phyloP scores from a whole-genome alignment of 2,329 filamentous ascomycete genomes.

The Ilyonectria robusta region DNA sequence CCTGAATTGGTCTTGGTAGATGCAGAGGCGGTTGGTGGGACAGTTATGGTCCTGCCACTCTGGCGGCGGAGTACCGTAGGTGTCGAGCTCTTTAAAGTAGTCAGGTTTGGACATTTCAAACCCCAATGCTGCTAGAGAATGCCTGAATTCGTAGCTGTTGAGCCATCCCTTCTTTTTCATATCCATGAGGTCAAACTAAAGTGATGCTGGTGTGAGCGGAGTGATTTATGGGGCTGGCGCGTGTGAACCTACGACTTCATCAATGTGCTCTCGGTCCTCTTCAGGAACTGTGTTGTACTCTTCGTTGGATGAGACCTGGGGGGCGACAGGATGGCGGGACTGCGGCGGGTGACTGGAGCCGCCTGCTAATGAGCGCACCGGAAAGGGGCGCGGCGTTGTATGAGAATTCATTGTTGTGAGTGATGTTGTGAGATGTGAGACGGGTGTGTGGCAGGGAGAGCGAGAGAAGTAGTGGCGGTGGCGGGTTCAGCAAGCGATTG shows the following conservation, averaged over 20 bases:
- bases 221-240: neutral
- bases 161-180: slow-evolving; percentile 94
- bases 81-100: slow-evolving; percentile 84
- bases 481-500: slow-evolving; percentile 32
- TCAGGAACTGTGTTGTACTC: slow-evolving; percentile 74
- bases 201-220: slow-evolving; percentile 33
- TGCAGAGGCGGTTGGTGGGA: slow-evolving; percentile 61
- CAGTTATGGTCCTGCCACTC: slow-evolving; percentile 65
- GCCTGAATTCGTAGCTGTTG: slow-evolving; percentile 98
- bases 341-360: slow-evolving; percentile 51
- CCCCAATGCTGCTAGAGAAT: slow-evolving; percentile 94
- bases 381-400: slow-evolving; percentile 55
- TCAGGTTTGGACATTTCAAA: slow-evolving; percentile 92
- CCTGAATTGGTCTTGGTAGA: slow-evolving; percentile 71
- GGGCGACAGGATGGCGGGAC: slow-evolving; percentile 51
- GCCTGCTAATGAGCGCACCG: slow-evolving; percentile 52
- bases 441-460: slow-evolving; percentile 30
- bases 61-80: slow-evolving; percentile 81
- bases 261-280: slow-evolving; percentile 93
- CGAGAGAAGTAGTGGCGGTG: slow-evolving; percentile 26
- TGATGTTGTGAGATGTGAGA: slow-evolving; percentile 15
- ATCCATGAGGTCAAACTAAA: slow-evolving; percentile 93
- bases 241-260: slow-evolving; percentile 81
- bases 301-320: slow-evolving; percentile 55
- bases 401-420: slow-evolving; percentile 54